phyloP scores from a whole-genome alignment of 306 rosid genomes.

The Rosa chinensis region DNA sequence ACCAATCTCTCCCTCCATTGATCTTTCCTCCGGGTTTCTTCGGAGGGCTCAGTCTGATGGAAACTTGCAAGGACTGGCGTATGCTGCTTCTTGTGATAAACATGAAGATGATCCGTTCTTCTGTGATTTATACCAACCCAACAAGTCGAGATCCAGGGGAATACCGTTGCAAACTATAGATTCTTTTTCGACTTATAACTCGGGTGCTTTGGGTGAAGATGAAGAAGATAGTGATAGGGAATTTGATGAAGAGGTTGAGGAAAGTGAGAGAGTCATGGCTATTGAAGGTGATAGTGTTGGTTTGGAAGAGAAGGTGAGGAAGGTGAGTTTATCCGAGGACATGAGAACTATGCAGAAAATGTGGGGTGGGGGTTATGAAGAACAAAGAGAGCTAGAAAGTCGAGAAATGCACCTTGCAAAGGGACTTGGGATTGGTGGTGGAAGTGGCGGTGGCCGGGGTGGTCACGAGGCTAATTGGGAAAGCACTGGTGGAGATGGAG shows the following conservation, averaged over 20 bases:
- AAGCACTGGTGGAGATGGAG: constrained; percentile 51
- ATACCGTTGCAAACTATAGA: constrained; percentile 55
- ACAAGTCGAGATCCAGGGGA: constrained; percentile 34
- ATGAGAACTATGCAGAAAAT: constrained; percentile 30
- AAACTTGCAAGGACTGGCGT: constrained; percentile 57
- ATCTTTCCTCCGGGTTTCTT: constrained; percentile 51
- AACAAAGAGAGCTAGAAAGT: constrained; percentile 17
- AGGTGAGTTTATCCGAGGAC: constrained; percentile 35
- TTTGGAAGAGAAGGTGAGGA: constrained; percentile 23
- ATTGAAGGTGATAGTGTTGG: constrained; percentile 11
- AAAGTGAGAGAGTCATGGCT: constrained; percentile 12
- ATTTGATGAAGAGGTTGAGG: constrained; percentile 32
- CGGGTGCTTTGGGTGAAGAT: constrained; percentile 31
- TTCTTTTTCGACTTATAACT: constrained; percentile 36
- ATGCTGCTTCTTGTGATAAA: constrained; percentile 26
- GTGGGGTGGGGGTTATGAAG: constrained; percentile 37
- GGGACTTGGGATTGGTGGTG: constrained; percentile 53
- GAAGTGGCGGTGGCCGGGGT: constrained; percentile 34
- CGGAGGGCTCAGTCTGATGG: constrained; percentile 87
- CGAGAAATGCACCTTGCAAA: constrained; percentile 52
- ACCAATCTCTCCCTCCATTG: constrained; percentile 72
- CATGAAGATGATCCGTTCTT: constrained; percentile 46
- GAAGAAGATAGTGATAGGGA: constrained; percentile 46
- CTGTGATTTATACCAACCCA: constrained; percentile 21
- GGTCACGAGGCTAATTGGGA: constrained; percentile 31